These are phyloP conservation scores for Lepidopterella palustris DNA, from an alignment of 495 filamentous ascomycete genomes.

Conservation along the genomic window DNA sequence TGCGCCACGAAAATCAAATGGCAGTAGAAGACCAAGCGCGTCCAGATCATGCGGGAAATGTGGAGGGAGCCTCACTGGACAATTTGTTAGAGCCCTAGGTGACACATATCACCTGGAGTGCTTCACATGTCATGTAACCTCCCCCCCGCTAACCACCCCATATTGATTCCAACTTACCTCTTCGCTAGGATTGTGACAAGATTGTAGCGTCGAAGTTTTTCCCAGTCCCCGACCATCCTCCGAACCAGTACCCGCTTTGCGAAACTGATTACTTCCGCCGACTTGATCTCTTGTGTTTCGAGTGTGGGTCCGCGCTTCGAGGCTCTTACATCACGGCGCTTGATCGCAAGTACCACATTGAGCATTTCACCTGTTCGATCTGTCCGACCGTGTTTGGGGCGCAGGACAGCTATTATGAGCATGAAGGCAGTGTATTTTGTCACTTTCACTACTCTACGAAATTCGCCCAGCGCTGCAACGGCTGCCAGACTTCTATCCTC, in stretches of 20 bases:
- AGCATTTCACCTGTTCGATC: slow-evolving; percentile 97
- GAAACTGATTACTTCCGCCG: slow-evolving; percentile 97
- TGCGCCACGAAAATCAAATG: slow-evolving; percentile 5
- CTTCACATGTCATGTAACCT: slow-evolving; percentile 83
- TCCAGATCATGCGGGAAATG: slow-evolving; percentile 80
- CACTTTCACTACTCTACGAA: slow-evolving; percentile 98
- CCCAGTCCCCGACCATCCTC: slow-evolving; percentile 83
- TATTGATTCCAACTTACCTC: too few relatives aligned
- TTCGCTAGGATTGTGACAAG: slow-evolving; percentile 80
- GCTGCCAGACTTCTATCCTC: slow-evolving; percentile 94
- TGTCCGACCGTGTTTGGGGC: slow-evolving; percentile 97
- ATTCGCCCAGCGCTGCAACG: slow-evolving; percentile 93
- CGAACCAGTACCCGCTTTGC: slow-evolving; percentile 88
- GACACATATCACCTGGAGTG: slow-evolving; percentile 96
- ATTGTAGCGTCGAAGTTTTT: slow-evolving; percentile 99
- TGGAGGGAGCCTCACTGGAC: slow-evolving; percentile 74
- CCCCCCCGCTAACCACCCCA: background rate
- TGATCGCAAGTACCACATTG: slow-evolving; percentile 97
- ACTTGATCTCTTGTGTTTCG: slow-evolving; percentile 80
- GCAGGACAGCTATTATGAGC: slow-evolving; percentile 97
- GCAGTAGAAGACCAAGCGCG: slow-evolving; percentile 26
- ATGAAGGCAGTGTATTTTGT: slow-evolving; percentile 93
- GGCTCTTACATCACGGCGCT: slow-evolving; percentile 98
- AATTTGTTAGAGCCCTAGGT: slow-evolving; percentile 88
- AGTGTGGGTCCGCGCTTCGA: slow-evolving; percentile 87